These are phyloP conservation scores for Tricholomella constricta DNA, from an alignment of 768 basidiomycete species.

Conservation along the genomic window DNA sequence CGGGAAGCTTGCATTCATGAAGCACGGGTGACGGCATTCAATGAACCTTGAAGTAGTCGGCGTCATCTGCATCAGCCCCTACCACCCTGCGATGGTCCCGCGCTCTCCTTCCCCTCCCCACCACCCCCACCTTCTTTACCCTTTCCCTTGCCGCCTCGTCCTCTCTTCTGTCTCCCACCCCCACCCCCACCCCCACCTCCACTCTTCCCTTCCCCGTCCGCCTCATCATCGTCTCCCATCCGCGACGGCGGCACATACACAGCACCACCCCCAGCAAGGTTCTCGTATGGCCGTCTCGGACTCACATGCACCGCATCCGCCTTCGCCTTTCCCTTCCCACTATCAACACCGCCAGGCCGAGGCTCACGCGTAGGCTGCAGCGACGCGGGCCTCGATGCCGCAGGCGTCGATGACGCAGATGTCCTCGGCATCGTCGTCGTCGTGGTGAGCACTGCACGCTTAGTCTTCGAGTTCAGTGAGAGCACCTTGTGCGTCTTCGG, in stretches of 20 bases:
- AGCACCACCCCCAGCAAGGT: constrained; percentile 33
- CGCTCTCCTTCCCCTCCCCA: no score
- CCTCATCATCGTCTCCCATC: constrained; percentile 6
- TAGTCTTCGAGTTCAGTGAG: constrained; percentile 54
- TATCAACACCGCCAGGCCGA: constrained; percentile 39
- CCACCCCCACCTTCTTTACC: no score
- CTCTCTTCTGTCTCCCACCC: constrained; percentile 12
- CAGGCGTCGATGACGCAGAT: constrained; percentile 18
- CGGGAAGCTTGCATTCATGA: no score
- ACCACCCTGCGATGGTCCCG: no score
- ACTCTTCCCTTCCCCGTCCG: constrained; percentile 15
- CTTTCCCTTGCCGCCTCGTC: constrained; percentile 12
- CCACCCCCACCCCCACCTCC: no score
- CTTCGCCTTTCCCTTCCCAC: constrained; percentile 38
- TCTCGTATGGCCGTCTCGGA: constrained; percentile 44
- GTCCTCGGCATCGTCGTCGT: constrained; percentile 40
- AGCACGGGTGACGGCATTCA: no score
- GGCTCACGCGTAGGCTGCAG: constrained; percentile 36
- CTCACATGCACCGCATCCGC: constrained; percentile 17
- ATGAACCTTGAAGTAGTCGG: no score
- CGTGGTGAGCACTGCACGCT: constrained; percentile 55
- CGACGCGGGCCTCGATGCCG: constrained; percentile 33
- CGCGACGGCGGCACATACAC: constrained; percentile 37
- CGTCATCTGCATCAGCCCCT: no score
- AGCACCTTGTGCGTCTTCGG: constrained; percentile 51